phyloP scores from a whole-genome alignment of 2,329 filamentous ascomycete genomes.

The Scedosporium minutisporum region DNA sequence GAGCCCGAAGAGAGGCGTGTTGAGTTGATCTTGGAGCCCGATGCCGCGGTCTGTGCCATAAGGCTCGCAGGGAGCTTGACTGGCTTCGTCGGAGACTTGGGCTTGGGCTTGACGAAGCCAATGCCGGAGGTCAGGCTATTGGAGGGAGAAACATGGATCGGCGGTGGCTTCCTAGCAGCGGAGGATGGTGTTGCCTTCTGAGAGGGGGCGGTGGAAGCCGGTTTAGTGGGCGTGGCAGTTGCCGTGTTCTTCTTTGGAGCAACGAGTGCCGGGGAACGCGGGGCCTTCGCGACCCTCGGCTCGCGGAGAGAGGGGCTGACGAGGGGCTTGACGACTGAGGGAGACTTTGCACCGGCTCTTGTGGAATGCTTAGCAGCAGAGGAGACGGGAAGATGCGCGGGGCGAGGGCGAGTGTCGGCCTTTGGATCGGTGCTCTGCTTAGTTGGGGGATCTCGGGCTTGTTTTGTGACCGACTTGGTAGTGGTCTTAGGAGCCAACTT shows the following conservation, averaged over 20 bases:
- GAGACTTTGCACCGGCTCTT: conserved; percentile 26
- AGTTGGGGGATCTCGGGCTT: conserved; percentile 8
- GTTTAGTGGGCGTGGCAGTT: conserved; percentile 17
- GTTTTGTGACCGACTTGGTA: conserved; percentile 9
- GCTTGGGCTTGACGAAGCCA: conserved; percentile 47
- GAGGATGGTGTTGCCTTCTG: conserved; percentile 23
- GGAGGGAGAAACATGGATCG: conserved; percentile 28
- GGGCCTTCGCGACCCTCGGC: neutral
- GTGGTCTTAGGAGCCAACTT: neutral
- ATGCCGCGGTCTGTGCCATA: conserved; percentile 61
- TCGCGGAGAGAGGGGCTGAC: conserved; percentile 18
- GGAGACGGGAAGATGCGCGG: conserved; percentile 29
- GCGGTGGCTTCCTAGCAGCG: conserved; percentile 31
- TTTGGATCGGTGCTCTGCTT: conserved; percentile 23
- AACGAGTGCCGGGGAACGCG: neutral
- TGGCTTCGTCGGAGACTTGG: conserved; percentile 61
- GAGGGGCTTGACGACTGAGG: conserved; percentile 26
- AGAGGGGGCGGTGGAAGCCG: conserved; percentile 14
- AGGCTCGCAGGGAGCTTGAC: conserved; percentile 57
- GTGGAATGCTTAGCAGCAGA: conserved; percentile 10
- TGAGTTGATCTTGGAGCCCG: conserved; percentile 44
- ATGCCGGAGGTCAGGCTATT: conserved; percentile 17
- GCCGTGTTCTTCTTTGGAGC: conserved; percentile 25
- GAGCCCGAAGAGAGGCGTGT: neutral
- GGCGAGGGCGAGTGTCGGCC: conserved; percentile 22